phyloP scores from a whole-genome alignment of 163 green algal genomes.

The Scenedesmus sp. region DNA sequence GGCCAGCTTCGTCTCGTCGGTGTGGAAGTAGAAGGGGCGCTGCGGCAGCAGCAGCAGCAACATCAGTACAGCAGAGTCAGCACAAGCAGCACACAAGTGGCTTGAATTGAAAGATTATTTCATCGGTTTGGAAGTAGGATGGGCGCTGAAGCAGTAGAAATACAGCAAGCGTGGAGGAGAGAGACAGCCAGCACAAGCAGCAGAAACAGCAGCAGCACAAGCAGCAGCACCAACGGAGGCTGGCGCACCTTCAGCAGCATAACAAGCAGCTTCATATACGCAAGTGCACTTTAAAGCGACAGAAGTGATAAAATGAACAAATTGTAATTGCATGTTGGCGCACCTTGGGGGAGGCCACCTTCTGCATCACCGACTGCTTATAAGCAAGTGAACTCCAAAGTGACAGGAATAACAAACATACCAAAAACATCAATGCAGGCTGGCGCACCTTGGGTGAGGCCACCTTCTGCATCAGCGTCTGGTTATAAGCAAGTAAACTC shows the following conservation, averaged over 20 bases:
- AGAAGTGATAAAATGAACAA: no score
- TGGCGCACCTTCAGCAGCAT: no score
- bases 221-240: no score
- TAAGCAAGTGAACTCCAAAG: no score
- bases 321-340: background rate
- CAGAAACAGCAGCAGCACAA: background rate
- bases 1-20: conserved; percentile 18
- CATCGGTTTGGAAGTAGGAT: conserved; percentile 47
- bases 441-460: no score
- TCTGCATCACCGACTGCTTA: background rate
- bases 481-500: no score
- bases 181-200: background rate
- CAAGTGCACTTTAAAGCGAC: no score
- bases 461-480: no score
- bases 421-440: no score
- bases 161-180: background rate
- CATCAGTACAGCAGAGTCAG: background rate
- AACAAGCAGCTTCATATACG: no score
- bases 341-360: conserved; percentile 14
- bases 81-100: background rate
- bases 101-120: background rate
- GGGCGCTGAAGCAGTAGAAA: background rate
- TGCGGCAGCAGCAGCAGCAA: background rate
- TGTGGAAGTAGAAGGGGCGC: conserved; percentile 52
- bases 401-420: no score